Evolutionary conservation across 164 flowering plant genomes (phyloP), one percentile per base, ranked within the genome.

Genomic region (Aristolochia contorta): DNA sequence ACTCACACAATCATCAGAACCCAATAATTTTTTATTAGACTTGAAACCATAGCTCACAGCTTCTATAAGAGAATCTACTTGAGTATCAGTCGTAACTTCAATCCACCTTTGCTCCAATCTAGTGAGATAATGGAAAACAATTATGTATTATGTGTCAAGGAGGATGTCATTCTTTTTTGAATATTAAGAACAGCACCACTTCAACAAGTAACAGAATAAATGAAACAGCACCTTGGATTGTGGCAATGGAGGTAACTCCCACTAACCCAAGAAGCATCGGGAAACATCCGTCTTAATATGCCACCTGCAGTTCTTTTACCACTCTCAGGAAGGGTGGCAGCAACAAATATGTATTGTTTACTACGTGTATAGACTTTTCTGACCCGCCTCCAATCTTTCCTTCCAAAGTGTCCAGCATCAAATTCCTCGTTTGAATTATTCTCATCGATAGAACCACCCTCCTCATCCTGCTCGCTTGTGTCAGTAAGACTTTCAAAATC

Each of bases 301-400:
- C 89, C 97, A 20, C 99, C 99, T 62, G 99, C 96, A 66, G 97
- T 93, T 77, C 66, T 71, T 74, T 90, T 93, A 46, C 99, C 99
- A 71, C 87, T 93, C 53, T 63, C 72, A 37, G 99, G 99, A 73
- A 93, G 99, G 22, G 99, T 93, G 33, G 99, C 99, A 62, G 99
- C 99, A 63, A 90, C 87, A 78, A 93, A 93, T 54, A 93, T 80
- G 70, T 93, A 93, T 74, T 93, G 99, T 77, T 93, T 93, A 70
- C 96, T 90, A n/a, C 95, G 87, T 18, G 71, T 70, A 69, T 90
- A 90, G 60, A 12, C 30, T 72, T 85, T 80, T 68, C 95, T 77
- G 25, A 71, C 80, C 70, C 97, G 80, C 64, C 83, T 83, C 98
- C 98, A 89, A 61, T 80, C 89, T 69, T 62, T 89, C 51, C 67